Evolutionary conservation across 148 eudicot genomes (phyloP), one percentile per base, ranked within the genome.

Genomic region (Arbutus unedo): DNA sequence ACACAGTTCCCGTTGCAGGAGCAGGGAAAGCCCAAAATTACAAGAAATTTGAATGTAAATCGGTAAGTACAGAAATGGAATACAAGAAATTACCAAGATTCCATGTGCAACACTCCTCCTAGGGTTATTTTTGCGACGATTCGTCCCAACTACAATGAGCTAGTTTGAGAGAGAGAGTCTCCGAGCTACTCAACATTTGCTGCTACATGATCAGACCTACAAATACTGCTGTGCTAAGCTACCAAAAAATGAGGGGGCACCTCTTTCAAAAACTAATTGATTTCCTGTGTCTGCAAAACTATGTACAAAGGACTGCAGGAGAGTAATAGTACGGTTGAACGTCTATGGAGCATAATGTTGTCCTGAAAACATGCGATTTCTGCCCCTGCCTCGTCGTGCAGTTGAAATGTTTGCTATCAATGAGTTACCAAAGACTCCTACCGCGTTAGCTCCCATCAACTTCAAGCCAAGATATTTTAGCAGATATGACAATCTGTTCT

Each of bases 331-430:
- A 55, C 23, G 2, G 4, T 3, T 53, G 23, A 25, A 15, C 15
- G 38, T 53, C 80, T 72, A n/a, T 6, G 81, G 56, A 48, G 78
- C 60, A 75, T 51, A 76, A 23, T 76, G 81, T 55, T 74, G 77
- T 57, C 80, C 78, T 66, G 73, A 16, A 84, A 67, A 14, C 14
- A 88, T 21, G 21, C 91, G 89, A 56, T 75, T 60, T 79, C 92
- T 86, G 60, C 92, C 91, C 81, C 89, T 89, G 80, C 95, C 92
- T 85, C 91, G 93, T 76, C 92, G 83, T 18, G 92, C 88, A 80
- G 78, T 85, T 80, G 80, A 81, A 82, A 95, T 88, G 50, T 84
- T 83, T 81, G 90, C 76, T 31, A 85, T 84, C 88, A 93, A 82
- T n/a, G 89, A 78, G 82, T 80, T 89, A 31, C 90, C 91, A 19